Base-by-base conservation (phyloP, 768 basidiomycete species). In the Suillus occidentalis region DNA sequence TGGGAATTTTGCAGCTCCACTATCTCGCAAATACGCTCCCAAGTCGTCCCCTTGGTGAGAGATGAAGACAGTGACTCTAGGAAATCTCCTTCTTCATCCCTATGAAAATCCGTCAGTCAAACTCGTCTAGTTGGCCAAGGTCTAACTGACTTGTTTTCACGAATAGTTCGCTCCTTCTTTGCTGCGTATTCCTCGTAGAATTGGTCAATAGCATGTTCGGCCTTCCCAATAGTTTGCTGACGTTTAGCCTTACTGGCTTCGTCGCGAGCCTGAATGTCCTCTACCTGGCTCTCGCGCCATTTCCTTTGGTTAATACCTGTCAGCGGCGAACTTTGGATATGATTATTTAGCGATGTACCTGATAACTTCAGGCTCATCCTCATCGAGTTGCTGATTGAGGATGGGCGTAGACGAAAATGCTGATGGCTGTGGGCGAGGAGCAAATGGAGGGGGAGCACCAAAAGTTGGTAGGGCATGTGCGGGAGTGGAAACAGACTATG, bases 1-100 rank as follows among this genome's bases (percentile, higher is more conserved):
- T 99, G 95, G 62, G 95, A 97, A 76, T 99, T 98, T 76, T 97
- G 88, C 43, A 99, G 84, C 69, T 96, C 94, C 66, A 97, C 78
- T 60, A 89, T 78, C 34, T 88, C 88, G 73, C 89, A 91, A 72
- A 99, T 97, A 43, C 97, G 90, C 70, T 95, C 88, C 97, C 97
- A 99, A 9, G 95, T 97, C 25, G 97, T 97, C 31, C 97, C 97
- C 62, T 85, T 83, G 0, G 94, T 89, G 60, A 99, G 87, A 12
- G 88, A 86, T 57, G 89, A 89, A 25, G 86, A 86, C 62, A 95
- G 81, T n/a, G 80, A 78, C 18, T 86, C 82, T 47, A 96, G 72
- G 80, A 90, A 98, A 64, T 89, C 87, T 22, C 87, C 86, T 77
- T 99, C 97, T 67, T 89, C 83, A 74, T 97, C 91, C 82, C 97